Base-by-base conservation (phyloP, 2,329 filamentous ascomycete genomes). In the Pochonia chlamydosporia region DNA sequence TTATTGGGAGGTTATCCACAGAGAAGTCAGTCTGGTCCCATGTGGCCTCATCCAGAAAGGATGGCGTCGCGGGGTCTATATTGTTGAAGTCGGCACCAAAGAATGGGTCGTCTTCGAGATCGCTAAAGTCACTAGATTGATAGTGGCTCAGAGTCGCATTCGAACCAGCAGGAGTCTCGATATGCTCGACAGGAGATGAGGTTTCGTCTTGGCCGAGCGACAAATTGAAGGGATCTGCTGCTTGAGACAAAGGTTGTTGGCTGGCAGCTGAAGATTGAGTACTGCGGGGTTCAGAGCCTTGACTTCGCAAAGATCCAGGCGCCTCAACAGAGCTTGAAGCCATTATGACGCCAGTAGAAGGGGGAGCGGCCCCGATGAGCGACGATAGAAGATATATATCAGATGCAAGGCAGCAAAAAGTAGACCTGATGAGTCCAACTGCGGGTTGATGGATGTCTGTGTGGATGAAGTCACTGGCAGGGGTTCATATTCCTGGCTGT, bases 91-190 rank as follows among this genome's bases (percentile, higher is more conserved):
- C 65, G 49, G 71, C 64, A 46, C 71, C 72, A 47, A 74, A 75
- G 63, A 77, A 78, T 13, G 73, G 70, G 52, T 81, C 76, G 48
- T 71, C 67, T 42, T 64, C 68, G 23, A 70, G 58, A 39, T 70
- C 76, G 55, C 72, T 68, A 51, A 67, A 69, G 52, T 77, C 73
- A 61, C 74, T 77, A 3, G 71, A 59, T 53, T 73, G 73, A 52
- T 74, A 77, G 52, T 73, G 64, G 52, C 72, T 74, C 37, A 70
- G 58, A 21, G 65, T 69, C 3, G 72, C 72, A 43, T 69, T 62
- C 13, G 75, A 78, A 49, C 74, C 76, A 52, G 70, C 71, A 10
- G 76, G 75, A 1, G 76, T 78, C 48, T 73, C 63, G 44, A 63
- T 56, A 37, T 63, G 59, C 43, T 64, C 57, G 31, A 52, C 43